A percentile compares a stretch with the other conserved stretches of the same genome.
Evolutionary conservation across 164 flowering plant genomes (phyloP).

Genomic region (Platanus orientalis): DNA sequence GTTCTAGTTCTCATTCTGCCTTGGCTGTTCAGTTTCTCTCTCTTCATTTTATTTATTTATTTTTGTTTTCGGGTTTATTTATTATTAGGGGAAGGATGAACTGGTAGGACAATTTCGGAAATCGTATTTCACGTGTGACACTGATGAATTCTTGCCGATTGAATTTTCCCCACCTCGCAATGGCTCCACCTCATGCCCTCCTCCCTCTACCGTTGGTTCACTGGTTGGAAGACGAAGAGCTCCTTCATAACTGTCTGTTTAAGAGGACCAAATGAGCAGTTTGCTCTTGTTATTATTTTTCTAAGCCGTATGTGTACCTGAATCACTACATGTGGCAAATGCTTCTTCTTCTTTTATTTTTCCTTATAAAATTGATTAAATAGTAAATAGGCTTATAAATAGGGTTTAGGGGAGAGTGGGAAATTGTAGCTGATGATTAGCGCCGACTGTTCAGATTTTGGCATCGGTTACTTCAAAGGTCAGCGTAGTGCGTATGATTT

Average conservation of each 20-base stretch:
- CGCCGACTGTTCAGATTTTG: too few species aligned
- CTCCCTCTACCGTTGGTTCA: neutral
- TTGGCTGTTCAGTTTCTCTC: too few species aligned
- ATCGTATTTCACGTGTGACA: constrained; percentile 24
- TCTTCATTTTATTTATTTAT: neutral
- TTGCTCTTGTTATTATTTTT: neutral
- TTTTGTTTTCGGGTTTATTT: neutral
- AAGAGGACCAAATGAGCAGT: neutral
- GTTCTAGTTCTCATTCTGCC: too few species aligned
- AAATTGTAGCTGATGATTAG: too few species aligned
- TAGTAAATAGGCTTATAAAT: too few species aligned
- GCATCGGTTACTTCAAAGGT: too few species aligned
- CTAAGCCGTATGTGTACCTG: too few species aligned
- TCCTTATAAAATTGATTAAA: too few species aligned
- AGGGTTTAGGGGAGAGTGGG: too few species aligned
- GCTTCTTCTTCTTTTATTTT: too few species aligned
- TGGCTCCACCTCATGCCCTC: constrained; percentile 17
- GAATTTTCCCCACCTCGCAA: constrained; percentile 35
- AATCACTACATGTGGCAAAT: too few species aligned
- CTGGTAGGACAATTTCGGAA: constrained; percentile 25
- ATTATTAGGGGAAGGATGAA: constrained; percentile 29
- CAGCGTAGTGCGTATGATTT: too few species aligned
- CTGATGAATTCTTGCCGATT: constrained; percentile 33
- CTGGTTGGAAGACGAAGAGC: neutral
- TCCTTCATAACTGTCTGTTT: neutral